Evolutionary conservation across 768 basidiomycete genomes (phyloP).

Genomic region (Calocera viscosa): DNA sequence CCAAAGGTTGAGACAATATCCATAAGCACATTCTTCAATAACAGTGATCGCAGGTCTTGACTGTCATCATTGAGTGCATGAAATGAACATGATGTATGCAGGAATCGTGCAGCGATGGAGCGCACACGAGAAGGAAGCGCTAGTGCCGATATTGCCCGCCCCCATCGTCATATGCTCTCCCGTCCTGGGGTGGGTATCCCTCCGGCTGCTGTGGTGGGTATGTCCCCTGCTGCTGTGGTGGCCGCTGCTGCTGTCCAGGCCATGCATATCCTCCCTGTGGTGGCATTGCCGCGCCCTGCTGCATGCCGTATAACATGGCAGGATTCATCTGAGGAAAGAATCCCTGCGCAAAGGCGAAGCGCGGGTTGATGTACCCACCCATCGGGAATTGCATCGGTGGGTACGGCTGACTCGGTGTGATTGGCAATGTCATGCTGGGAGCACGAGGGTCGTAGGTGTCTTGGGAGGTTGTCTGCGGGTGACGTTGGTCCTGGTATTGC

Average conservation of each 20-base stretch:
- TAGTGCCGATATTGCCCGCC: neutral
- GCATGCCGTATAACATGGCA: neutral
- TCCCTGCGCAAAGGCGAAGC: neutral
- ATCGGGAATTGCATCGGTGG: neutral
- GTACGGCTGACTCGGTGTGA: neutral
- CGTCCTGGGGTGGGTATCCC: neutral
- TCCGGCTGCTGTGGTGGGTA: neutral
- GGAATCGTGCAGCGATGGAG: too few species aligned
- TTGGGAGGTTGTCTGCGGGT: neutral
- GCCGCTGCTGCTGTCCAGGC: neutral
- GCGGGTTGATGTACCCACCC: slow-evolving; percentile 2
- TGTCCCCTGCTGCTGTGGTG: neutral
- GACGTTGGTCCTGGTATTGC: neutral
- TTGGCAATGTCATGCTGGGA: neutral
- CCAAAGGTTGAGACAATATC: neutral
- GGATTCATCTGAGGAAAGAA: neutral
- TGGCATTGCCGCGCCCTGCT: neutral
- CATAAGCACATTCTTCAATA: too few species aligned
- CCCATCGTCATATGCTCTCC: neutral
- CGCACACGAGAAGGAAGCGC: neutral
- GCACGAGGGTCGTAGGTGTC: slow-evolving; percentile 4
- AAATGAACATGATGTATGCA: too few species aligned
- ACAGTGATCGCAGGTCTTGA: too few species aligned
- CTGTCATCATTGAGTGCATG: too few species aligned
- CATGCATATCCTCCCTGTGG: neutral